Evolutionary conservation across 108 stramenopile species (phyloP).

Genomic region (Nitzschia sp.): DNA sequence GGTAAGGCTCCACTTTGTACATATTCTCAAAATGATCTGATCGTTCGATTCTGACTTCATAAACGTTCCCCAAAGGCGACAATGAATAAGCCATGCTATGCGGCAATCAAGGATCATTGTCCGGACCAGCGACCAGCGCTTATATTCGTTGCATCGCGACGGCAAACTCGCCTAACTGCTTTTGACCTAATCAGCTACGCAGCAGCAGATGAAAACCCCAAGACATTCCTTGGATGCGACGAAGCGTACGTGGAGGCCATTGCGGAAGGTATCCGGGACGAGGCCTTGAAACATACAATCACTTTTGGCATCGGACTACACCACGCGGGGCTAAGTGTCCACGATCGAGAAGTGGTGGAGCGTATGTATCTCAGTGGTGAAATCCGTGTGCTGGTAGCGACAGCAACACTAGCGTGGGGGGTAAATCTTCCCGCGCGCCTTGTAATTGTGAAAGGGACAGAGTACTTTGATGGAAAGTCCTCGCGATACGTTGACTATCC

Average conservation of each 20-base stretch:
- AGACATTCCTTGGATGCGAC: conserved; percentile 71
- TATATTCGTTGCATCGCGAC: conserved; percentile 91
- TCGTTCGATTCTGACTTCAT: conserved; percentile 18
- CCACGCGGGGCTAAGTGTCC: conserved; percentile 87
- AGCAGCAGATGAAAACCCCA: conserved; percentile 80
- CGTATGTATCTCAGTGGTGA: conserved; percentile 85
- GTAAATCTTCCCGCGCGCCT: conserved; percentile 92
- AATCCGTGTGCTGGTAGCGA: conserved; percentile 96
- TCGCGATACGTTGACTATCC: conserved; percentile 97
- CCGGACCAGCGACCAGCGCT: conserved; percentile 92
- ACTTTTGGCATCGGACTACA: conserved; percentile 98
- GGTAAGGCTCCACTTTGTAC: too few relatives aligned
- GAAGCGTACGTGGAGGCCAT: conserved; percentile 78
- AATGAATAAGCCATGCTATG: conserved; percentile 99
- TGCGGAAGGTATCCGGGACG: conserved; percentile 73
- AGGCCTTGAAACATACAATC: conserved; percentile 92
- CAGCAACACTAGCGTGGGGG: conserved; percentile 70
- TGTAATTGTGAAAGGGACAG: conserved; percentile 92
- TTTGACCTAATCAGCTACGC: conserved; percentile 90
- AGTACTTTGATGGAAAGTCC: conserved; percentile 96
- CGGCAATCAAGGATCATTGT: conserved; percentile 93
- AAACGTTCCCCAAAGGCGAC: conserved; percentile 97
- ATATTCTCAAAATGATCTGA: too few relatives aligned
- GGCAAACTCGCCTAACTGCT: conserved; percentile 97
- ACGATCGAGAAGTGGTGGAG: conserved; percentile 90